Conservation (phyloP, 371 early-diverging fungal species). For the Circinella umbellata region DNA sequence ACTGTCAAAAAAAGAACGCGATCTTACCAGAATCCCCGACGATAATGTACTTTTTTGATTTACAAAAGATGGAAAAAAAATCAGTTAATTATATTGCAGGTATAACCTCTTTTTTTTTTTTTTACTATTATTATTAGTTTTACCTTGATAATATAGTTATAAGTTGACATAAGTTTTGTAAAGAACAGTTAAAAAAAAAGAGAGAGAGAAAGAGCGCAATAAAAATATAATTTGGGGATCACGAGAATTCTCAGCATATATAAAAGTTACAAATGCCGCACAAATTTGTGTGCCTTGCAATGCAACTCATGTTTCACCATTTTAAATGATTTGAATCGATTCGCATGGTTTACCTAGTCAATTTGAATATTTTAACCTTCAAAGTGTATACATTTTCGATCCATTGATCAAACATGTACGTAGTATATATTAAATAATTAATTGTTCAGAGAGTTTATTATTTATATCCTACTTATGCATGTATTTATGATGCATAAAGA, state of each 20-base stretch:
- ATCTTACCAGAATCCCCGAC: conserved; percentile 52
- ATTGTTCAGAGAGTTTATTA: too few species aligned
- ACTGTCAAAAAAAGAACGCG: background rate
- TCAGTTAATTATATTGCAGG: background rate
- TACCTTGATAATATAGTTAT: conserved; percentile 52
- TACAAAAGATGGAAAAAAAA: background rate
- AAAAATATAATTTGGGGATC: background rate
- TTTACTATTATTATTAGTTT: too few species aligned
- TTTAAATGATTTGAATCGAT: too few species aligned
- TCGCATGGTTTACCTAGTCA: background rate
- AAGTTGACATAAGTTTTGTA: conserved; percentile 34
- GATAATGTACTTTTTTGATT: conserved; percentile 44
- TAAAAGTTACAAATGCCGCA: too few species aligned
- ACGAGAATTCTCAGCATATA: background rate
- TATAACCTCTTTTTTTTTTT: background rate
- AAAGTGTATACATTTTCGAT: too few species aligned
- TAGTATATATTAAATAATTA: too few species aligned
- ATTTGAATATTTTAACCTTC: too few species aligned
- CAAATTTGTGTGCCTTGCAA: background rate
- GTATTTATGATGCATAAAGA: too few species aligned
- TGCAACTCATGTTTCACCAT: background rate
- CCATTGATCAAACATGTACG: too few species aligned
- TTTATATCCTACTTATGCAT: too few species aligned
- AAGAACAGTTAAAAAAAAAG: conserved; percentile 8
- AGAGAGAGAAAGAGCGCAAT: background rate